Base-by-base conservation (phyloP, 2,329 filamentous ascomycete genomes). In the Aschersonia sp. region DNA sequence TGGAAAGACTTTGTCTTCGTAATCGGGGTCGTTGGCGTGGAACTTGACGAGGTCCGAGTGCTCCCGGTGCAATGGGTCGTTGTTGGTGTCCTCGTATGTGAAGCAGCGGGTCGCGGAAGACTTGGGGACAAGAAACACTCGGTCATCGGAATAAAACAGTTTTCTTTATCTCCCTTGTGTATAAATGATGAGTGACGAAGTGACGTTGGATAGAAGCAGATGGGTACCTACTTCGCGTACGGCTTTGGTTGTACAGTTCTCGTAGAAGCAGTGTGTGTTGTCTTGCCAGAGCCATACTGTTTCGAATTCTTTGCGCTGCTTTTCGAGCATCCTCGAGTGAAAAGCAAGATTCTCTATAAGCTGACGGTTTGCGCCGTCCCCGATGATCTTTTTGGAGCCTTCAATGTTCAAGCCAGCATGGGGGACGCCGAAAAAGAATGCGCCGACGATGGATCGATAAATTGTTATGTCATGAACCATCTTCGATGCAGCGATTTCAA, bases 1-100 rank as follows among this genome's bases (percentile, higher is more conserved):
- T 20, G 20, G 20, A 20, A 1, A 20, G 20, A 20, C 20, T 20
- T 20, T 20, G 20, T 20, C 20, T 20, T 43, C 40, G 6, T 2
- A 32, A 9, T 31, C 32, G 30, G 28, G n/a, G 45, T 59, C 58
- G 1, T 54, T 31, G 4, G 30, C 44, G 9, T 45, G 46, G 48
- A 58, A 60, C 44, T 59, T 59, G 42, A 60, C 57, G 47, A 60
- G 53, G 2, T 56, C 50, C n/a, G 51, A 56, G 43, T 55, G 51
- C 28, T 43, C 46, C 0, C 52, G 48, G 7, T 45, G 30, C 30
- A 59, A 45, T 1, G 56, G 45, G 43, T 52, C 54, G 4, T 57
- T 54, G 43, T 58, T 52, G 31, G 56, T 51, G 28, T 52, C 9
- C 46, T 58, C 56, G 54, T 51, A 57, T 3, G 50, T 49, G 4